A percentile compares a stretch with the other conserved stretches of the same genome.
These are phyloP conservation scores for Hymenochaete sp. DNA, from an alignment of 1,284 basidiomycete genomes.

Conservation along the genomic window DNA sequence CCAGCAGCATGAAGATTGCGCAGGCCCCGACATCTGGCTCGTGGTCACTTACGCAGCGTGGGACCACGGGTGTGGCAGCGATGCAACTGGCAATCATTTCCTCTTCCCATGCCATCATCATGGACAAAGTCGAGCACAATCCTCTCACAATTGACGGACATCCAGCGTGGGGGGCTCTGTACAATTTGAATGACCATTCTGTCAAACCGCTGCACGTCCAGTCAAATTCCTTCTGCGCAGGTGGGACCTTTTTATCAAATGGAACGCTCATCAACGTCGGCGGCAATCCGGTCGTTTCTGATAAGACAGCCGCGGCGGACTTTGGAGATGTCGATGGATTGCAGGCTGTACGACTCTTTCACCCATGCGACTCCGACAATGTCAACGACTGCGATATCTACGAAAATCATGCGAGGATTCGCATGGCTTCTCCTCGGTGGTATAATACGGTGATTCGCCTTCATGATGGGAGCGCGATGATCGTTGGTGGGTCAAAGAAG, in stretches of 20 bases:
- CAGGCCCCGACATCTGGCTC: conserved; percentile 19
- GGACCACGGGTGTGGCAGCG: conserved; percentile 70
- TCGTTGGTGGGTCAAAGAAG: conserved; percentile 70
- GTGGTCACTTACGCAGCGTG: conserved; percentile 48
- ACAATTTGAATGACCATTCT: conserved; percentile 55
- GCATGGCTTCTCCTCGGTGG: conserved; percentile 70
- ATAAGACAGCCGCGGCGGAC: conserved; percentile 54
- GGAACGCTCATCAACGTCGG: conserved; percentile 72
- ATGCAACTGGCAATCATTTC: conserved; percentile 76
- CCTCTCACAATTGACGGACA: conserved; percentile 62
- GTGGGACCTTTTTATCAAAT: conserved; percentile 67
- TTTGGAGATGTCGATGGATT: conserved; percentile 70
- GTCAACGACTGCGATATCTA: conserved; percentile 48
- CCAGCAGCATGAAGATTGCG: not conserved
- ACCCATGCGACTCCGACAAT: conserved; percentile 51
- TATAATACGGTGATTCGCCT: conserved; percentile 65
- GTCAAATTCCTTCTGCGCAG: conserved; percentile 86
- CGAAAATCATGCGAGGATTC: conserved; percentile 55
- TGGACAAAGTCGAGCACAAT: conserved; percentile 84
- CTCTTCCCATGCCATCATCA: conserved; percentile 56
- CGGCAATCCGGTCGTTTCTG: conserved; percentile 64
- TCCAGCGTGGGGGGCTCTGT: conserved; percentile 72
- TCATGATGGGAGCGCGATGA: conserved; percentile 70
- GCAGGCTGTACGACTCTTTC: conserved; percentile 64
- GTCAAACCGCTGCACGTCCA: conserved; percentile 56